These are phyloP conservation scores for Mycena rosella DNA, from an alignment of 768 basidiomycete genomes.

Conservation along the genomic window DNA sequence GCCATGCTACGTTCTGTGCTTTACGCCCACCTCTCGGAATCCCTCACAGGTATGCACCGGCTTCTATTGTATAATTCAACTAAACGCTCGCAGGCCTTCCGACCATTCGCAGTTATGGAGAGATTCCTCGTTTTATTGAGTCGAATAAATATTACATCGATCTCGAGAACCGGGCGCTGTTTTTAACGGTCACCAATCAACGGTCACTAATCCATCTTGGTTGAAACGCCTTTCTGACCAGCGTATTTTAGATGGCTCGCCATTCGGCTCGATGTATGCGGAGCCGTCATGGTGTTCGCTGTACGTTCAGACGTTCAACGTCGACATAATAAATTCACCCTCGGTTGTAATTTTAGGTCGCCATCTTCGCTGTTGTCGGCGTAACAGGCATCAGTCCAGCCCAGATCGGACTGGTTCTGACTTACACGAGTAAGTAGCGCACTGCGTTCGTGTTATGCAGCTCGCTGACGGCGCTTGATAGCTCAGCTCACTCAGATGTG, in stretches of 20 bases:
- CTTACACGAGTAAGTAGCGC: conserved; percentile 72
- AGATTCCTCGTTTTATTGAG: conserved; percentile 68
- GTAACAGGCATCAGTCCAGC: conserved; percentile 71
- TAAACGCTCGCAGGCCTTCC: conserved; percentile 57
- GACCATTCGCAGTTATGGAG: conserved; percentile 81
- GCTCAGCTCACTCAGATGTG: conserved; percentile 67
- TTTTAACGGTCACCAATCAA: conserved; percentile 76
- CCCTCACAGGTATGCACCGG: conserved; percentile 62
- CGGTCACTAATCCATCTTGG: conserved; percentile 48
- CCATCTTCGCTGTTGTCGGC: conserved; percentile 71
- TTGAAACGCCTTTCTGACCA: conserved; percentile 5
- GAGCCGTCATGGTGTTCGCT: conserved; percentile 68
- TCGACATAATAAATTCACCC: too few species aligned
- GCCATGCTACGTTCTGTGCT: conserved; percentile 79
- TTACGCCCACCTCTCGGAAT: conserved; percentile 85
- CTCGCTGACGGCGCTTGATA: conserved; percentile 35
- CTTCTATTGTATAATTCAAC: background rate
- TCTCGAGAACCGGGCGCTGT: conserved; percentile 79
- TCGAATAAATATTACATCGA: conserved; percentile 79
- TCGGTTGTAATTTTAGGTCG: conserved; percentile 57
- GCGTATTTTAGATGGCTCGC: conserved; percentile 68
- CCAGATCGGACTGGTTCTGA: conserved; percentile 79
- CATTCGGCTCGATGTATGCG: conserved; percentile 78
- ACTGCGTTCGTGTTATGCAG: background rate
- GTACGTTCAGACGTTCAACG: conserved; percentile 47